phyloP scores from a whole-genome alignment of 768 basidiomycete genomes.

The Russula emetica region DNA sequence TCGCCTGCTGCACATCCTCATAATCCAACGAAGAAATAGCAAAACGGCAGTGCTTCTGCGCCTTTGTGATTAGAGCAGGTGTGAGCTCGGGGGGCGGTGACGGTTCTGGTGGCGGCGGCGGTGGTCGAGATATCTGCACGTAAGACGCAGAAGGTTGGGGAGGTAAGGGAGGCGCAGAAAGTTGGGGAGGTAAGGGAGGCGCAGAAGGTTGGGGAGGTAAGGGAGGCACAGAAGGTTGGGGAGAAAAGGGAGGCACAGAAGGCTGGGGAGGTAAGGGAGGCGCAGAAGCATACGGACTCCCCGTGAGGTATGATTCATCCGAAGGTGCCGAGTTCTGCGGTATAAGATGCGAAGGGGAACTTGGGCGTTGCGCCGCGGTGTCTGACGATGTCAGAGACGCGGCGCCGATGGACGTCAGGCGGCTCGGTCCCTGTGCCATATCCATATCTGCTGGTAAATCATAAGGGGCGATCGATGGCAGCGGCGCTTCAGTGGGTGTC shows the following conservation, averaged over 20 bases:
- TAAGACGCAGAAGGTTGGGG: constrained; percentile 24
- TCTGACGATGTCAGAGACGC: constrained; percentile 3
- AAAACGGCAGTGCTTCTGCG: constrained; percentile 89
- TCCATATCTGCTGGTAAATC: constrained; percentile 5
- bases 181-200: constrained; percentile 9
- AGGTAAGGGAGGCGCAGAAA: constrained; percentile 24
- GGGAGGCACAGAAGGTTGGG: constrained; percentile 24
- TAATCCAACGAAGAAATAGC: constrained; percentile 96
- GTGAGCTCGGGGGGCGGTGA: constrained; percentile 47
- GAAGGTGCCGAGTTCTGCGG: constrained; percentile 19
- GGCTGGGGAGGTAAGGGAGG: constrained; percentile 18
- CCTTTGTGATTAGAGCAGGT: constrained; percentile 60
- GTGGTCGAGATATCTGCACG: constrained; percentile 22
- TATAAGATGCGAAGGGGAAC: constrained; percentile 25
- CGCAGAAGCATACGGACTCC: constrained; percentile 10
- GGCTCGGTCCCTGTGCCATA: not conserved
- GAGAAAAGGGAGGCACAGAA: constrained; percentile 18
- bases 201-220: constrained; percentile 24
- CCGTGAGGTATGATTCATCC: constrained; percentile 11
- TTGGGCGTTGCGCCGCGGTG: not conserved
- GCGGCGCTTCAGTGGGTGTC: not conserved
- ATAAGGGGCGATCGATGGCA: not conserved
- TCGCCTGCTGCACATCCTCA: constrained; percentile 85
- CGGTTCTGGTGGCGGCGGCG: constrained; percentile 14
- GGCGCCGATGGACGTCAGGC: constrained; percentile 3